Evolutionary conservation across 495 filamentous ascomycete species (phyloP), one percentile per base, ranked within the genome.

Genomic region (Aspergillus leporis): DNA sequence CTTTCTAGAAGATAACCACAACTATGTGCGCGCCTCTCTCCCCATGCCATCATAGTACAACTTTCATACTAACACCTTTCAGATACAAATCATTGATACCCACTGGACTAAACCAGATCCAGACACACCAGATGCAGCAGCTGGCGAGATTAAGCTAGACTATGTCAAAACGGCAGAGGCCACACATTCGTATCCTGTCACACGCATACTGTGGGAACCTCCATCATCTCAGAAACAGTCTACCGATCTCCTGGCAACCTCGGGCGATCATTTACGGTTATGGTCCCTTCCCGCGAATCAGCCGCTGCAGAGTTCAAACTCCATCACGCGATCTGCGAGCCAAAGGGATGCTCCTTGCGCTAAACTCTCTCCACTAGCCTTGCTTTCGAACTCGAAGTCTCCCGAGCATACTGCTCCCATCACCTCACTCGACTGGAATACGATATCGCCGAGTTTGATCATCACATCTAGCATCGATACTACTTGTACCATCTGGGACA

Each of bases 401-500:
- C 94, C 94, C 10, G 95, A 98, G 66, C 96, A 98, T 68, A 98
- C 94, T 9, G 94, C 94, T 5, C 94, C 94, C 9, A 85, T 99
- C 43, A 99, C 94, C 3, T 95, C 91, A 9, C 78, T 99, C 25
- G 94, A 99, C 74, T 99, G 94, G 94, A 99, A 99, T 61, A 94
- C 89, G 5, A 86, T 98, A 45, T 94, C 90, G 5, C 94, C 94
- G 4, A 96, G 92, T 69, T 76, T 98, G 40, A 99, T 99, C 66
- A 99, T 99, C 60, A 99, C 94, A 0, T 96, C 91, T 3, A 97
- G 93, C 70, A 99, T 99, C 61, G 94, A 99, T 70, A 99, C 94
- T 0, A 99, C 94, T 1, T 99, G 94, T 75, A 99, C 94, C n/a
- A 98, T 99, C 56, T 99, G 94, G 94, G 94, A 99, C 66, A 99